Base-by-base conservation (phyloP, 306 rosid genomes). In the Vigna unguiculata region DNA sequence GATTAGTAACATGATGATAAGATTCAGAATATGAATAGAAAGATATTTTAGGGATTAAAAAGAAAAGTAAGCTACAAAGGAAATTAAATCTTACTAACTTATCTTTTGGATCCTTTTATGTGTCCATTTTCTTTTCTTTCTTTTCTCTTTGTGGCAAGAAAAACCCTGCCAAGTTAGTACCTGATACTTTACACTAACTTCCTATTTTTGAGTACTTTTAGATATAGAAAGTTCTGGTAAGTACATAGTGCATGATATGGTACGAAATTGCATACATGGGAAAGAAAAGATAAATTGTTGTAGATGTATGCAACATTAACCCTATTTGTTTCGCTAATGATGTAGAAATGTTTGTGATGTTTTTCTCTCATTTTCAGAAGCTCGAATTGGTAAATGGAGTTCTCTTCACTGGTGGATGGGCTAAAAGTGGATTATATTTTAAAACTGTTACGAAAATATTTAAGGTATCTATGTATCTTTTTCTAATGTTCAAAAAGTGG, bases 341-440 rank as follows among this genome's bases (percentile, higher is more conserved):
- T 59, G 22, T 60, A 38, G 47, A 52, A 74, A 59, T 46, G 11
- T 16, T 51, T 79, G n/a, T 57, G 62, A 24, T 83, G 1, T 28
- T 71, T 72, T 41, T 9, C 38, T 17, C 22, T 77, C 81, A 65
- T 63, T 86, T 87, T 1, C 97, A 93, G 98, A 93, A 91, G 83
- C 96, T 93, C 7, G 75, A 87, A 30, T 77, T 93, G 79, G 96
- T 93, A 64, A 93, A 93, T 69, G 98, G 98, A 51, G 93, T 91
- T 81, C 88, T 93, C 67, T 91, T 93, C 85, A 93, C 98, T 14
- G 97, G 98, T 72, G 98, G 98, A 6, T 86, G 87, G 91, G 97
- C 90, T 48, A 87, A 93, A 41, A 34, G 52, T 14, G 98, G 97
- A 52, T 70, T 77, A 61, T 93, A 93, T 82, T 90, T 82, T 74